These are phyloP conservation scores for Rhododendron vialii DNA, from an alignment of 148 eudicot species.

Conservation along the genomic window DNA sequence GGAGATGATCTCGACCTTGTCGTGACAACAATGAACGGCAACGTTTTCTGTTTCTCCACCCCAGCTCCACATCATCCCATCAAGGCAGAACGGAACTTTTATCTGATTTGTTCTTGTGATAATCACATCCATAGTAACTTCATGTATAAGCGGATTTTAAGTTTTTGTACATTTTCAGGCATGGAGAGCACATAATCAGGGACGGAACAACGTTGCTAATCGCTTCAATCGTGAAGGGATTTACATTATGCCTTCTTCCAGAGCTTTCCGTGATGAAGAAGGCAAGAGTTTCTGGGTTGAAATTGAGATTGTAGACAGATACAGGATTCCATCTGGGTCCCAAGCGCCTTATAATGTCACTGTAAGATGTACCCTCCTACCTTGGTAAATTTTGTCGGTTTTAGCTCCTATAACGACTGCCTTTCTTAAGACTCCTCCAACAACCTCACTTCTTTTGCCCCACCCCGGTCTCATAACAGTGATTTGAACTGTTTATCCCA, in stretches of 20 bases:
- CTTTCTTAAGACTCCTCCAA: background rate
- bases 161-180: slow-evolving; percentile 37
- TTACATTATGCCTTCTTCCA: slow-evolving; percentile 65
- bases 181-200: slow-evolving; percentile 84
- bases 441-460: background rate
- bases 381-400: background rate
- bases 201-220: slow-evolving; percentile 73
- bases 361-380: slow-evolving; percentile 36
- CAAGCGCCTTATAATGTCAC: slow-evolving; percentile 96
- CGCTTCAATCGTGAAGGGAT: slow-evolving; percentile 82
- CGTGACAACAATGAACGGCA: slow-evolving; percentile 99
- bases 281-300: slow-evolving; percentile 93
- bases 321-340: slow-evolving; percentile 81
- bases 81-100: slow-evolving; percentile 41
- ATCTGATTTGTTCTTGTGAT: background rate
- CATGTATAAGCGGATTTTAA: background rate
- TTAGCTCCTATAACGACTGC: background rate
- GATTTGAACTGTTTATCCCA: background rate
- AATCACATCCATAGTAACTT: background rate
- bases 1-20: slow-evolving; percentile 98
- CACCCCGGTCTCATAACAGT: background rate
- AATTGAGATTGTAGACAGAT: slow-evolving; percentile 77
- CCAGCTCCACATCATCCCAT: slow-evolving; percentile 92
- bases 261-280: slow-evolving; percentile 94
- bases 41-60: slow-evolving; percentile 97